Evolutionary conservation across 1,284 basidiomycete genomes (phyloP), one percentile per base, ranked within the genome.

Genomic region (Leccinum insigne): DNA sequence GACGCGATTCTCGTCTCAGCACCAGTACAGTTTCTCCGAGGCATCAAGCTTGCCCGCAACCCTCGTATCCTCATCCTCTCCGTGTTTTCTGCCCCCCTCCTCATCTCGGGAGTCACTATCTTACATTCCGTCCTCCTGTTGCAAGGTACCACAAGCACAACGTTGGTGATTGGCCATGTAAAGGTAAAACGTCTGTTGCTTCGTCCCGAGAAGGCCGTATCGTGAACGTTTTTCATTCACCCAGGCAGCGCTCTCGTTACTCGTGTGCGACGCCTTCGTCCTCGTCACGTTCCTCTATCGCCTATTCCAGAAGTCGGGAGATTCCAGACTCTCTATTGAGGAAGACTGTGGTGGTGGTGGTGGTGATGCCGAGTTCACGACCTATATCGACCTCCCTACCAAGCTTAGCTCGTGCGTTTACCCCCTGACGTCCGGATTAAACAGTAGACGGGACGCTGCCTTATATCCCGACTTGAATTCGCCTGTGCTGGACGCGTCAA

Each of bases 41-140:
- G 60, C 14, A 38, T 73, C 8, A 66, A 29, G 21, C 67, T 74
- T 21, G 21, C 64, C 5, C 60, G 58, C n/a, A 63, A 62, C 10
- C 62, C 64, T 14, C 73, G 73, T 1, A 58, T 66, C 35, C 69
- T 75, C 54, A 59, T 76, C 8, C 35, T 73, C 1, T 65, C 66
- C 5, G 63, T 62, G 1, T 75, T 76, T 47, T 71, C 73, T 1
- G 72, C 73, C 6, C 68, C 69, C 4, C 42, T 74, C 7, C 71
- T 74, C 29, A 74, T 77, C 58, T 67, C 63, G 2, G 61, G 16
- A 2, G 38, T 77, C 18, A 77, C 72, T 16, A 73, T 73, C 47
- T 56, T 68, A 29, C 72, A 77, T 38, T 74, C 73, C 4, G 14
- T 58, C n/a, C 65, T 76, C 60, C 61, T 74, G 14, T 64, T 77